Conservation (phyloP, 2,329 filamentous ascomycete genomes). For the Colletotrichum eremochloae region DNA sequence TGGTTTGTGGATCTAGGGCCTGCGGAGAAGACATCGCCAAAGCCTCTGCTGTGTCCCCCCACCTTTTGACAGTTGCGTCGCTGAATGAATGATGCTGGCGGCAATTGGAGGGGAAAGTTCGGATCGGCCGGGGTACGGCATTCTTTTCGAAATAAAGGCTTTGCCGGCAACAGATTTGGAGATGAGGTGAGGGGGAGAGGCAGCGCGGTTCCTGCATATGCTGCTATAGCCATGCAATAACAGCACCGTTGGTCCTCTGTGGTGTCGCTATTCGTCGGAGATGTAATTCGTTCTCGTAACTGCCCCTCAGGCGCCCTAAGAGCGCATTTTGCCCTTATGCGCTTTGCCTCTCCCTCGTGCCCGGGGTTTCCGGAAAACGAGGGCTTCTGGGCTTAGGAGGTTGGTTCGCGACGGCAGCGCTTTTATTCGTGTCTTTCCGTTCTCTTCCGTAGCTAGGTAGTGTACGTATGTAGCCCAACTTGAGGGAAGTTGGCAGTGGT, state of each 20-base stretch:
- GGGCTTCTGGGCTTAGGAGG: constrained; percentile 9
- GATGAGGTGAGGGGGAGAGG: constrained; percentile 29
- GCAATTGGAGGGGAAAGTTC: constrained; percentile 25
- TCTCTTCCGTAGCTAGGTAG: background rate
- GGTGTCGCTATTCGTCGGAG: constrained; percentile 8
- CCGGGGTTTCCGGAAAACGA: constrained; percentile 15
- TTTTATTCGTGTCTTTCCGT: constrained; percentile 20
- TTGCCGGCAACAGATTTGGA: constrained; percentile 24
- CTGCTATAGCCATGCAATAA: constrained; percentile 4
- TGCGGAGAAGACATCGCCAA: constrained; percentile 28
- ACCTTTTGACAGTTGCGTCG: constrained; percentile 21
- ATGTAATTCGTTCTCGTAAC: constrained; percentile 30
- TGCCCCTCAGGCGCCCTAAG: background rate
- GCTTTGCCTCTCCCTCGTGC: constrained; percentile 15
- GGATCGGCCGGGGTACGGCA: constrained; percentile 34
- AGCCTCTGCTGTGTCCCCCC: constrained; percentile 29
- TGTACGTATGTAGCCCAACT: constrained; percentile 11
- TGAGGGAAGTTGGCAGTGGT: background rate
- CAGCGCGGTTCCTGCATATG: constrained; percentile 37
- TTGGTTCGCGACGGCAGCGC: constrained; percentile 25
- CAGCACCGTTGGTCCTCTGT: constrained; percentile 14
- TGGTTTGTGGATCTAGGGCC: background rate
- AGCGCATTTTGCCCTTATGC: constrained; percentile 20
- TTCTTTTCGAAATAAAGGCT: constrained; percentile 24
- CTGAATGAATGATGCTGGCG: constrained; percentile 38